phyloP scores from a whole-genome alignment of 345 rosid genomes.

The Salix exigua region DNA sequence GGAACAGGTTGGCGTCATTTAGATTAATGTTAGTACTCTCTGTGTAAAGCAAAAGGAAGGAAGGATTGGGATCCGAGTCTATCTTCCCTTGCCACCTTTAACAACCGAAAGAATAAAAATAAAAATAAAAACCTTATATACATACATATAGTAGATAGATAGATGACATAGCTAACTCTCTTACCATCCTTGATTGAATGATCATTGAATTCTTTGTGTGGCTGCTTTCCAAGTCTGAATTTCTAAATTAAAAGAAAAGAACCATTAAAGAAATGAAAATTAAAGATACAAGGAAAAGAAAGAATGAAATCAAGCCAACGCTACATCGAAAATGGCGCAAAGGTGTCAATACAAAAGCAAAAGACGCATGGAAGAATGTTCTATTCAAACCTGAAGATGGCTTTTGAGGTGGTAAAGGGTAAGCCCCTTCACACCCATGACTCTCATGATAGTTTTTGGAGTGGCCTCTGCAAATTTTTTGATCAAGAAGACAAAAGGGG shows the following conservation, averaged over 20 bases:
- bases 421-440: conserved; percentile 99
- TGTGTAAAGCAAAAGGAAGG: neutral
- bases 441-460: conserved; percentile 99
- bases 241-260: conserved; percentile 45
- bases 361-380: conserved; percentile 19
- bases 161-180: conserved; percentile 29
- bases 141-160: too few relatives aligned
- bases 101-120: neutral
- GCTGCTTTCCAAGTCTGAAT: conserved; percentile 99
- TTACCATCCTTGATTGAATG: conserved; percentile 90
- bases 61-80: neutral
- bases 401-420: conserved; percentile 99
- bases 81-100: neutral
- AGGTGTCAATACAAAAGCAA: conserved; percentile 3
- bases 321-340: conserved; percentile 19
- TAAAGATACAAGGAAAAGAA: conserved; percentile 7
- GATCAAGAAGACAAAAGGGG: neutral
- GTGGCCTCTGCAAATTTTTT: conserved; percentile 72
- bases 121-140: conserved; percentile 28
- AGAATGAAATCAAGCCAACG: conserved; percentile 17
- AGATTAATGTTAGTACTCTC: neutral
- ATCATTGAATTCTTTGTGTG: conserved; percentile 96
- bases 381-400: conserved; percentile 93
- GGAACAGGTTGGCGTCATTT: neutral
- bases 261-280: conserved; percentile 3